phyloP scores from a whole-genome alignment of 371 early-diverging fungal genomes.

The Mortierella polycephala region DNA sequence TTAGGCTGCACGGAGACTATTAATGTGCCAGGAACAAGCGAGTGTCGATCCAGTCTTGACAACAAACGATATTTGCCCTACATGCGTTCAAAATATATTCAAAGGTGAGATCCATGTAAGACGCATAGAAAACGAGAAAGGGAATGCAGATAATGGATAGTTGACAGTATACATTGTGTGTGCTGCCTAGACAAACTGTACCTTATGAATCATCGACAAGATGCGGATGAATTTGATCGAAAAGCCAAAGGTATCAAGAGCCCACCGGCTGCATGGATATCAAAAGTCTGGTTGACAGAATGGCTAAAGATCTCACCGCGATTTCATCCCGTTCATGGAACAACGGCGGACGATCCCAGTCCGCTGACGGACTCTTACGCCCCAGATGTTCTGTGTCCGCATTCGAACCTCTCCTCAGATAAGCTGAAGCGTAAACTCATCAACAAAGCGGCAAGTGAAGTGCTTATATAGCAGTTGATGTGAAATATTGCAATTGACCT shows the following conservation, averaged over 20 bases:
- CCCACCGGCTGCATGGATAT: slow-evolving; percentile 33
- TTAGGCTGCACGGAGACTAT: slow-evolving; percentile 18
- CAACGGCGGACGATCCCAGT: slow-evolving; percentile 28
- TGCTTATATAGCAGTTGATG: neutral
- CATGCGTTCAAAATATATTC: slow-evolving; percentile 9
- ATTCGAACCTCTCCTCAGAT: slow-evolving; percentile 23
- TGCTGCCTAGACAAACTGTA: slow-evolving; percentile 44
- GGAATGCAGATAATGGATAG: neutral
- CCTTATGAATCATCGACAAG: slow-evolving; percentile 24
- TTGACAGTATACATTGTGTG: neutral
- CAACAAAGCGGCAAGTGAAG: slow-evolving; percentile 20
- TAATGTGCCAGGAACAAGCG: slow-evolving; percentile 9
- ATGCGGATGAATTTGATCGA: slow-evolving; percentile 34
- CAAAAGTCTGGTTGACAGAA: slow-evolving; percentile 43
- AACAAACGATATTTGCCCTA: slow-evolving; percentile 22
- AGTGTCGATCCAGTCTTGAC: slow-evolving; percentile 34
- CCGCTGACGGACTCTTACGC: slow-evolving; percentile 22
- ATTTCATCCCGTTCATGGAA: slow-evolving; percentile 16
- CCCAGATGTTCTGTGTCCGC: slow-evolving; percentile 35
- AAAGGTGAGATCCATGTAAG: slow-evolving; percentile 5
- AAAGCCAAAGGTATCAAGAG: slow-evolving; percentile 13
- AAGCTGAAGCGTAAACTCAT: slow-evolving; percentile 28
- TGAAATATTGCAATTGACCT: neutral
- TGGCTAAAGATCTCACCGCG: slow-evolving; percentile 41
- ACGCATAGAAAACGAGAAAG: no score